These are phyloP conservation scores for Cercospora janseana DNA, from an alignment of 2,329 filamentous ascomycete genomes.

Conservation along the genomic window DNA sequence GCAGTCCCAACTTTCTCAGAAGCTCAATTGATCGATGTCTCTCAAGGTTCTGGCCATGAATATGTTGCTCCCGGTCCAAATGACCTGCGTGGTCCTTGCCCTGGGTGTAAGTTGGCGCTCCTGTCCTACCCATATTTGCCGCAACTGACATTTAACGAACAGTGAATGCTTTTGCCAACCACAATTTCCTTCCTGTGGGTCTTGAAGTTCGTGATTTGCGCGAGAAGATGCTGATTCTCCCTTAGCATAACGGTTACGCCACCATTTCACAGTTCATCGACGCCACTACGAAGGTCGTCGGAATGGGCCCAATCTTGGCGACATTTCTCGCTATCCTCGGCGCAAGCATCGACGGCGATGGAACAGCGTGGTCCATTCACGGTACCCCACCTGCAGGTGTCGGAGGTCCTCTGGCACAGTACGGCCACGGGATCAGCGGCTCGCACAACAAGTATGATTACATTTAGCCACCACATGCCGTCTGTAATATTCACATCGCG, in stretches of 20 bases:
- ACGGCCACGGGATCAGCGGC: conserved; percentile 24
- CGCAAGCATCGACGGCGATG: conserved; percentile 21
- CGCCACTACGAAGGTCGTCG: conserved; percentile 32
- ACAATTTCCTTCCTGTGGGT: conserved; percentile 8
- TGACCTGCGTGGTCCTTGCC: conserved; percentile 37
- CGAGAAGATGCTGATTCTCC: not conserved
- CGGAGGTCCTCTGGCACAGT: conserved; percentile 12
- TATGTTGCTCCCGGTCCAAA: conserved; percentile 32
- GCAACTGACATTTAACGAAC: not conserved
- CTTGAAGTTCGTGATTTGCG: not conserved
- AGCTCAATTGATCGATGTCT: conserved; percentile 33
- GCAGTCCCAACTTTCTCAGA: conserved; percentile 32
- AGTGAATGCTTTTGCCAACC: conserved; percentile 32
- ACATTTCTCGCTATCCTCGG: conserved; percentile 25
- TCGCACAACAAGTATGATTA: conserved; percentile 36
- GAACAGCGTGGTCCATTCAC: conserved; percentile 24
- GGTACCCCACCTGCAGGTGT: conserved; percentile 20
- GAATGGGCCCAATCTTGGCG: conserved; percentile 37
- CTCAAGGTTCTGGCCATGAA: conserved; percentile 29
- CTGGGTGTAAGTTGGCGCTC: conserved; percentile 21
- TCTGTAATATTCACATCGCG: not conserved
- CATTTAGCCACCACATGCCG: not conserved
- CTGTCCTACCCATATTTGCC: not conserved
- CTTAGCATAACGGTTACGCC: conserved; percentile 32
- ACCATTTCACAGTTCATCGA: conserved; percentile 35